These are phyloP conservation scores for Debaryomycetaceae sp. DNA, from an alignment of 1,139 yeast genomes.

Conservation along the genomic window DNA sequence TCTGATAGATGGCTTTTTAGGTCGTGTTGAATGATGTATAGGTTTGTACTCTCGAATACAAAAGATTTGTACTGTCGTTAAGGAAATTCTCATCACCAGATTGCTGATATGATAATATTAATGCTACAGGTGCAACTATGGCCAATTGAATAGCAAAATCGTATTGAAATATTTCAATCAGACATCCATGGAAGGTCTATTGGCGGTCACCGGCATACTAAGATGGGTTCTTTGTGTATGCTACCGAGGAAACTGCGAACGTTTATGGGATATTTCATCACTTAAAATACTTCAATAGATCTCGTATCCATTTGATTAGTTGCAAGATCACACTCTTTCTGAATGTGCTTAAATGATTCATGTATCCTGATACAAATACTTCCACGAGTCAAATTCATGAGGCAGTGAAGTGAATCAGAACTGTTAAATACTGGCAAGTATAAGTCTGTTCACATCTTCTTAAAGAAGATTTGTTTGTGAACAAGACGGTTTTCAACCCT, in stretches of 20 bases:
- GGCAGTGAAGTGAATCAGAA: conserved; percentile 50
- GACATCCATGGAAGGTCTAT: conserved; percentile 74
- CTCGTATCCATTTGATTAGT: neutral
- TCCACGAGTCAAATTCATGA: conserved; percentile 5
- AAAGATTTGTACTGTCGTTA: too few species aligned
- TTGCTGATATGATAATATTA: neutral
- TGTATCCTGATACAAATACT: conserved; percentile 4
- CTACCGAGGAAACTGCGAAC: conserved; percentile 96
- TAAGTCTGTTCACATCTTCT: conserved; percentile 49
- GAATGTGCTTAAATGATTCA: conserved; percentile 19
- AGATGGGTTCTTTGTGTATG: conserved; percentile 77
- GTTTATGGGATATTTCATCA: conserved; percentile 78
- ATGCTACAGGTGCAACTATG: neutral
- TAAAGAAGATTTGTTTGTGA: conserved; percentile 32
- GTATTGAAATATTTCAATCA: conserved; percentile 17
- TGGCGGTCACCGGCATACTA: conserved; percentile 81
- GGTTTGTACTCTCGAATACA: neutral
- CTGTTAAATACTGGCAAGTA: conserved; percentile 83
- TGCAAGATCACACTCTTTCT: conserved; percentile 11
- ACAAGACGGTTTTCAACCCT: conserved; percentile 61
- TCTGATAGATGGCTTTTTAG: conserved; percentile 10
- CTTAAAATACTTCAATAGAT: conserved; percentile 24
- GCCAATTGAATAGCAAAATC: neutral
- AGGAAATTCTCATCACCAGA: too few species aligned
- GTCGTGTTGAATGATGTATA: neutral